phyloP scores from a whole-genome alignment of 176 grass and related monocot species.

The Ampelocalamus luodianensis region DNA sequence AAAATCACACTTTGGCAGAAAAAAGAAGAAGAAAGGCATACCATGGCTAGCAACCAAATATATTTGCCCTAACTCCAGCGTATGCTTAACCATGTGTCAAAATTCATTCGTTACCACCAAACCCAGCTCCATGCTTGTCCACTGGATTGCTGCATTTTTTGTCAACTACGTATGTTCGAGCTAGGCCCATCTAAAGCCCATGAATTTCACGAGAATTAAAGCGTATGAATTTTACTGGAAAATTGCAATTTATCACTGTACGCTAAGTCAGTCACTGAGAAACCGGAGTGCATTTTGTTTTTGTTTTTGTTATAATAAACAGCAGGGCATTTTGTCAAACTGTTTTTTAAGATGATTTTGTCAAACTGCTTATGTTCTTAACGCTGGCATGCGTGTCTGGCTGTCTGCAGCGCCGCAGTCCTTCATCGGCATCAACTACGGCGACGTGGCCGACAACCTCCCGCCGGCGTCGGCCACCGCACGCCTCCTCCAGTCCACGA shows the following conservation, averaged over 20 bases:
- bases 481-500: conserved; percentile 70
- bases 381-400: background rate
- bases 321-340: background rate
- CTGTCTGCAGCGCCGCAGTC: conserved; percentile 63
- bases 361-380: background rate
- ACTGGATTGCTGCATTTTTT: background rate
- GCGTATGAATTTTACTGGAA: too few species aligned
- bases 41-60: too few species aligned
- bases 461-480: conserved; percentile 68
- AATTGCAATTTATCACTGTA: background rate
- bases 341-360: background rate
- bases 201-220: background rate
- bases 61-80: background rate
- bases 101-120: background rate
- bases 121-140: background rate
- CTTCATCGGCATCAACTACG: conserved; percentile 94
- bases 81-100: too few species aligned
- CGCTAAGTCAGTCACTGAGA: background rate
- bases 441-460: conserved; percentile 86
- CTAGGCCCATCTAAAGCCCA: background rate
- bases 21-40: too few species aligned
- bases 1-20: too few species aligned
- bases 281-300: background rate
- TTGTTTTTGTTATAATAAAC: too few species aligned
- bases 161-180: background rate